phyloP scores from a whole-genome alignment of 805 yeast species.

The Scheffersomyces coipomensis region DNA sequence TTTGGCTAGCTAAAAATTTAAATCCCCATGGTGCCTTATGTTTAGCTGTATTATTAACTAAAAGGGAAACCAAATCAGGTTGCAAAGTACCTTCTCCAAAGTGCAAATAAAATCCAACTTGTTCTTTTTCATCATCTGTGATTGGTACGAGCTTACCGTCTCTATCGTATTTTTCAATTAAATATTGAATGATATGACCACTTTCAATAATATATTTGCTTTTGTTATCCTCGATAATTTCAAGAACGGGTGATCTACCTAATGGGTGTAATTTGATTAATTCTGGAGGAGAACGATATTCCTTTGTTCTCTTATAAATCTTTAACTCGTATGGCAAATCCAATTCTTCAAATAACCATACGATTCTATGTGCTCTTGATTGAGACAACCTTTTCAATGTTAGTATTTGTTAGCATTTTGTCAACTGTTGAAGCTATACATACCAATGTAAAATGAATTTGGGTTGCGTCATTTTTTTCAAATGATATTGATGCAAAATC shows the following conservation, averaged over 20 bases:
- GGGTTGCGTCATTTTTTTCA: neutral
- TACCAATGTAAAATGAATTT: neutral
- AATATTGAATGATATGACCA: constrained; percentile 55
- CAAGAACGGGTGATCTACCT: constrained; percentile 37
- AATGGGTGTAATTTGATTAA: constrained; percentile 31
- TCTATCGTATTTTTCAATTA: constrained; percentile 50
- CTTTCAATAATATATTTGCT: constrained; percentile 49
- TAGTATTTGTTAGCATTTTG: too few species aligned
- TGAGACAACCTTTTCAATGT: constrained; percentile 23
- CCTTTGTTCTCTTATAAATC: constrained; percentile 21
- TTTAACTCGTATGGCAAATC: constrained; percentile 31
- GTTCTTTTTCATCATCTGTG: constrained; percentile 37
- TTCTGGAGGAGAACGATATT: constrained; percentile 31
- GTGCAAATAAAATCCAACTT: constrained; percentile 52
- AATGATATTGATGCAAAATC: too few species aligned
- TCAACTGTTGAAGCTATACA: too few species aligned
- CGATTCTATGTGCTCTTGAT: constrained; percentile 36
- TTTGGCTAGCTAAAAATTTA: constrained; percentile 16
- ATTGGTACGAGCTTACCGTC: constrained; percentile 34
- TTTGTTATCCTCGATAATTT: constrained; percentile 17
- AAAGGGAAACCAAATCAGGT: constrained; percentile 39
- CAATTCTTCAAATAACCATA: constrained; percentile 38
- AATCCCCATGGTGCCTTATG: constrained; percentile 26
- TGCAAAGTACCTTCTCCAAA: constrained; percentile 65
- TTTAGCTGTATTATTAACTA: constrained; percentile 25